Conservation (phyloP, 805 yeast genomes). For the Metschnikowia noctiluminum region DNA sequence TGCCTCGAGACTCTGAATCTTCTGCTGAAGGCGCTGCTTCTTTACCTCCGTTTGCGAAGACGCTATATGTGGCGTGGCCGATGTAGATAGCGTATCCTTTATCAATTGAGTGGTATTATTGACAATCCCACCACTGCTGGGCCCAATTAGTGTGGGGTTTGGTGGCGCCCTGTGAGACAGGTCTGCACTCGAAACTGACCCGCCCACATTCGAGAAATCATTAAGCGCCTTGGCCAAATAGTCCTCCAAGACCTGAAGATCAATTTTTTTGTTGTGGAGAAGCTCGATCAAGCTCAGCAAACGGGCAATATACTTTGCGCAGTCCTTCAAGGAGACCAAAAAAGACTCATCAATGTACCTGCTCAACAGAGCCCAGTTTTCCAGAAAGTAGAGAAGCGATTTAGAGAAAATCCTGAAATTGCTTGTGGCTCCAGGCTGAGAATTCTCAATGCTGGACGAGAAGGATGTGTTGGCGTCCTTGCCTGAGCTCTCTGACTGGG, state of each 20-base stretch:
- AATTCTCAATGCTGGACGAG: constrained; percentile 7
- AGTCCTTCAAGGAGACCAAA: constrained; percentile 76
- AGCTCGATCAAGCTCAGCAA: constrained; percentile 62
- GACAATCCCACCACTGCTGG: constrained; percentile 32
- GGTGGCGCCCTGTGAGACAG: constrained; percentile 24
- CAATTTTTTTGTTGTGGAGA: constrained; percentile 88
- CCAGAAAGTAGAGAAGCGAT: constrained; percentile 33
- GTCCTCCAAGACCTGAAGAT: constrained; percentile 80
- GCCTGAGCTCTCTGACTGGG: constrained; percentile 19
- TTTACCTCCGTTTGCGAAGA: constrained; percentile 43
- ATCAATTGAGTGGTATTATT: constrained; percentile 43
- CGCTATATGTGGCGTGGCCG: constrained; percentile 41
- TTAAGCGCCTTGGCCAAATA: constrained; percentile 67
- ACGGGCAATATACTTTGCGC: constrained; percentile 63
- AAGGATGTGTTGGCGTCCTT: constrained; percentile 25
- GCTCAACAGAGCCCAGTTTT: constrained; percentile 41
- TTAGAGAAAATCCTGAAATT: constrained; percentile 38
- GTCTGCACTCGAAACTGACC: constrained; percentile 42
- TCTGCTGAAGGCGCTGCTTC: constrained; percentile 39
- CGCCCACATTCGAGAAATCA: constrained; percentile 52
- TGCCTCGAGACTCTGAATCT: constrained; percentile 41
- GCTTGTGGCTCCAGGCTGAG: constrained; percentile 17
- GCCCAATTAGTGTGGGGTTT: constrained; percentile 26
- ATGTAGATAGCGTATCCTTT: constrained; percentile 49
- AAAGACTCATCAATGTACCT: constrained; percentile 71